phyloP scores from a whole-genome alignment of 352 stramenopile species.

The Globisporangium irregulare region DNA sequence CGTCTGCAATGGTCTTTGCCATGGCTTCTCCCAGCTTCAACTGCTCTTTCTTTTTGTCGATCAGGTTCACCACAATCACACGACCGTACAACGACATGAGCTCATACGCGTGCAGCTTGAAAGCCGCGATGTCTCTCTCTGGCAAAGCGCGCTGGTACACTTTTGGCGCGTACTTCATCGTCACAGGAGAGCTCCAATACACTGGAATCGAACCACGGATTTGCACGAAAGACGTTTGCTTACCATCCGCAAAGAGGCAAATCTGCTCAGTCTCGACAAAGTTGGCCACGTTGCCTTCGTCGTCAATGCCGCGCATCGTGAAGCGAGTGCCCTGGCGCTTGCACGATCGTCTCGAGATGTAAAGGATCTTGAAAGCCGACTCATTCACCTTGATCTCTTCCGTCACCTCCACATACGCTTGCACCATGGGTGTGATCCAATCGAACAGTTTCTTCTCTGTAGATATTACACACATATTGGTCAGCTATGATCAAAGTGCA shows the following conservation, averaged over 20 bases:
- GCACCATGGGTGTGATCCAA: conserved; percentile 79
- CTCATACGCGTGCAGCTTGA: conserved; percentile 57
- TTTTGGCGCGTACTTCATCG: conserved; percentile 93
- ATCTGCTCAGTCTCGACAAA: conserved; percentile 96
- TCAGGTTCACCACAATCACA: conserved; percentile 92
- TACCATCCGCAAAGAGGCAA: conserved; percentile 59
- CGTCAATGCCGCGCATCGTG: conserved; percentile 91
- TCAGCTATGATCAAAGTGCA: background rate
- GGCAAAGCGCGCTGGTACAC: conserved; percentile 58
- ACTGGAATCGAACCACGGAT: conserved; percentile 95
- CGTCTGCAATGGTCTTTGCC: conserved; percentile 64
- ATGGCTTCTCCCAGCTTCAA: conserved; percentile 89
- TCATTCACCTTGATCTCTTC: conserved; percentile 43
- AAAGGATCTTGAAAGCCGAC: conserved; percentile 62
- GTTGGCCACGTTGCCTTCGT: conserved; percentile 90
- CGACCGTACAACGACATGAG: conserved; percentile 68
- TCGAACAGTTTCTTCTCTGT: conserved; percentile 75
- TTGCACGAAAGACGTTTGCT: conserved; percentile 64
- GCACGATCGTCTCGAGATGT: conserved; percentile 71
- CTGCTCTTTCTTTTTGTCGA: conserved; percentile 95
- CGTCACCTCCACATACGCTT: conserved; percentile 57
- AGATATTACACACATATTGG: conserved; percentile 1
- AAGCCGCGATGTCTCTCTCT: conserved; percentile 50
- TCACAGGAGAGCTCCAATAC: conserved; percentile 88
- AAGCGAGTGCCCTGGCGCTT: conserved; percentile 90